Evolutionary conservation across 2,329 filamentous ascomycete genomes (phyloP).

Genomic region (Sclerotinia minor): DNA sequence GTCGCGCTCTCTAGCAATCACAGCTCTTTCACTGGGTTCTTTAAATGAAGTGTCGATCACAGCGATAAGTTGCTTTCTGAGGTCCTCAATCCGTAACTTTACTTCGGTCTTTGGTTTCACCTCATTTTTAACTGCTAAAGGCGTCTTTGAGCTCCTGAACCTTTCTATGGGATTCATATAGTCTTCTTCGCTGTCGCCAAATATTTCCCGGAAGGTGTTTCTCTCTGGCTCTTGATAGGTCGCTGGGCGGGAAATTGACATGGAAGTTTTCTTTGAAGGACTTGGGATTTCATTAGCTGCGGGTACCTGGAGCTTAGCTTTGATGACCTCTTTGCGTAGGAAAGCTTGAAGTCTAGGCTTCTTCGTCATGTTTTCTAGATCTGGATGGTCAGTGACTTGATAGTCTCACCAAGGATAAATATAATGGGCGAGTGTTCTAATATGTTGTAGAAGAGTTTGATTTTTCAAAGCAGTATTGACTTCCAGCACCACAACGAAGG

Average conservation of each 20-base stretch:
- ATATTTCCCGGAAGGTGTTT: conserved; percentile 2
- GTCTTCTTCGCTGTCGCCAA: conserved; percentile 19
- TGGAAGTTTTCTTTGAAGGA: not conserved
- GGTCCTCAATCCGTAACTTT: conserved; percentile 4
- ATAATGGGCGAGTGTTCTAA: not conserved
- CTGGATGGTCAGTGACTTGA: not conserved
- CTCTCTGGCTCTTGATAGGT: not conserved
- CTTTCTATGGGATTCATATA: not conserved
- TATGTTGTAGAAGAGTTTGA: not conserved
- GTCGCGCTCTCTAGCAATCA: conserved; percentile 5
- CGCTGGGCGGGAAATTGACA: not conserved
- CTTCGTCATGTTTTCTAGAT: not conserved
- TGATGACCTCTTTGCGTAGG: conserved; percentile 26
- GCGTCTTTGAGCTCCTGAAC: not conserved
- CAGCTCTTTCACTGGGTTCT: not conserved
- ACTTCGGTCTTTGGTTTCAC: conserved; percentile 8
- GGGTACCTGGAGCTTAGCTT: conserved; percentile 19
- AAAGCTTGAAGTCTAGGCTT: conserved; percentile 22
- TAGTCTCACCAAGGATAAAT: not conserved
- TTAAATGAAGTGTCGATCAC: conserved; percentile 15
- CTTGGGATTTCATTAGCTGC: not conserved
- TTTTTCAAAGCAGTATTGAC: not conserved
- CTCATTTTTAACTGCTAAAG: not conserved
- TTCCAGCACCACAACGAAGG: not conserved
- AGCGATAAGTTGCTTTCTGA: conserved; percentile 13